Percentiles rank a stretch among this genome's conserved stretches.
Conservation (phyloP, 208 protist genomes). For the Leptomonas pyrrhocoris region DNA sequence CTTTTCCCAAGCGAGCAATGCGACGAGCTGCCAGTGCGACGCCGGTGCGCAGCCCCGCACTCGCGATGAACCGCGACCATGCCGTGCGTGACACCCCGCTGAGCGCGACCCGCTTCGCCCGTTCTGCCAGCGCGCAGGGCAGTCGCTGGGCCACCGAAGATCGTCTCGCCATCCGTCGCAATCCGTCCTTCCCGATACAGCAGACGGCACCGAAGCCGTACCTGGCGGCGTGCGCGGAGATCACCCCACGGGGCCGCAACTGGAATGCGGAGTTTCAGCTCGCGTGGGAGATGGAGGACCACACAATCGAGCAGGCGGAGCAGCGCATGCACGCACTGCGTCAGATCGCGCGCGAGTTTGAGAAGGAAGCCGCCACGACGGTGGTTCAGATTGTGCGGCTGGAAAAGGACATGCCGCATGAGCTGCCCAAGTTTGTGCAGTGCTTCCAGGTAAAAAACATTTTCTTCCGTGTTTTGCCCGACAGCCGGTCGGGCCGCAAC, state of each 20-base stretch:
- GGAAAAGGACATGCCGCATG: slow-evolving; percentile 72
- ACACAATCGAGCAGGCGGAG: slow-evolving; percentile 58
- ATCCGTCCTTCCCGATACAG: slow-evolving; percentile 77
- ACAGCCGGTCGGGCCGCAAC: slow-evolving; percentile 83
- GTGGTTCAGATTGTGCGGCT: slow-evolving; percentile 82
- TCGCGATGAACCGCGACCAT: slow-evolving; percentile 8
- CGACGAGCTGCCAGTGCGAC: slow-evolving; percentile 21
- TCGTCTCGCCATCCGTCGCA: slow-evolving; percentile 64
- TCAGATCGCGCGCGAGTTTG: slow-evolving; percentile 64
- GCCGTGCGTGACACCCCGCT: slow-evolving; percentile 9
- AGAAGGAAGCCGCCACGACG: slow-evolving; percentile 45
- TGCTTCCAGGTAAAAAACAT: slow-evolving; percentile 87
- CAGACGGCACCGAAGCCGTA: slow-evolving; percentile 76
- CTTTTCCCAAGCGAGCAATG: slow-evolving; percentile 3
- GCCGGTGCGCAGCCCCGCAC: slow-evolving; percentile 10
- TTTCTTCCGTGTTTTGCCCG: slow-evolving; percentile 86
- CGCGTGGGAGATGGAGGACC: slow-evolving; percentile 78
- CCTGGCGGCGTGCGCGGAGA: slow-evolving; percentile 63
- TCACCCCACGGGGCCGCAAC: slow-evolving; percentile 52
- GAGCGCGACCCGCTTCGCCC: slow-evolving; percentile 7
- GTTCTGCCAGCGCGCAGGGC: slow-evolving; percentile 29
- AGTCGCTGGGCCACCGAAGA: slow-evolving; percentile 49
- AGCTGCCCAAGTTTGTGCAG: slow-evolving; percentile 79
- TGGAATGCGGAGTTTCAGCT: slow-evolving; percentile 90
- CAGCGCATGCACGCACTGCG: slow-evolving; percentile 45